phyloP scores from a whole-genome alignment of 768 basidiomycete species.

The Termitomyces sp. region DNA sequence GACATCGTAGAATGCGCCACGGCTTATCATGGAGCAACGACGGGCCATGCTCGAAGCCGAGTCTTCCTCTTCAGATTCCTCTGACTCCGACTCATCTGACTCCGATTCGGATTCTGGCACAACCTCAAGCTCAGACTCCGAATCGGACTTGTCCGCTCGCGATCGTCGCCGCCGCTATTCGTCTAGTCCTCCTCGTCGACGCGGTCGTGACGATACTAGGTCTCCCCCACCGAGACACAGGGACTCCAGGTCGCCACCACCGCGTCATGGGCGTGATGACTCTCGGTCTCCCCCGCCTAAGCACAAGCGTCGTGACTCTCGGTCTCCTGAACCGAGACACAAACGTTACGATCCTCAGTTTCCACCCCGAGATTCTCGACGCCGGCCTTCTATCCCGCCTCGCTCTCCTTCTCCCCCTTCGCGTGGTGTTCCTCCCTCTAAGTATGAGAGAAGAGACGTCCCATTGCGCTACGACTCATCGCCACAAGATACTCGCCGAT shows the following conservation, averaged over 20 bases:
- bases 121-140: slow-evolving; percentile 15
- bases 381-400: slow-evolving; percentile 9
- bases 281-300: slow-evolving; percentile 21
- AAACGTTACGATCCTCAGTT: slow-evolving; percentile 19
- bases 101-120: slow-evolving; percentile 20
- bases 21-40: slow-evolving; percentile 90
- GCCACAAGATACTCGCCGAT: slow-evolving; percentile 13
- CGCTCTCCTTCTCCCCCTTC: slow-evolving; percentile 9
- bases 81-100: slow-evolving; percentile 31
- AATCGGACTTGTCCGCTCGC: slow-evolving; percentile 14
- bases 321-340: slow-evolving; percentile 7
- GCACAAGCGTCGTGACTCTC: neutral
- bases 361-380: slow-evolving; percentile 15
- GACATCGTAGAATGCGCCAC: slow-evolving; percentile 74
- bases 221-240: slow-evolving; percentile 15
- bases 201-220: slow-evolving; percentile 13
- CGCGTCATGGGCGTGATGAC: slow-evolving; percentile 14
- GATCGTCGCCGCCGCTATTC: slow-evolving; percentile 20
- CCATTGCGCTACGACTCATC: slow-evolving; percentile 11
- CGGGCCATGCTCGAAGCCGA: slow-evolving; percentile 79
- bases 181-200: slow-evolving; percentile 21
- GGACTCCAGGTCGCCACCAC: slow-evolving; percentile 3
- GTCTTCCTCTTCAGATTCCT: slow-evolving; percentile 30
- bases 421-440: slow-evolving; percentile 1
- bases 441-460: slow-evolving; percentile 8